Conservation (phyloP, 345 rosid genomes). For the Hibiscus tridactylites region DNA sequence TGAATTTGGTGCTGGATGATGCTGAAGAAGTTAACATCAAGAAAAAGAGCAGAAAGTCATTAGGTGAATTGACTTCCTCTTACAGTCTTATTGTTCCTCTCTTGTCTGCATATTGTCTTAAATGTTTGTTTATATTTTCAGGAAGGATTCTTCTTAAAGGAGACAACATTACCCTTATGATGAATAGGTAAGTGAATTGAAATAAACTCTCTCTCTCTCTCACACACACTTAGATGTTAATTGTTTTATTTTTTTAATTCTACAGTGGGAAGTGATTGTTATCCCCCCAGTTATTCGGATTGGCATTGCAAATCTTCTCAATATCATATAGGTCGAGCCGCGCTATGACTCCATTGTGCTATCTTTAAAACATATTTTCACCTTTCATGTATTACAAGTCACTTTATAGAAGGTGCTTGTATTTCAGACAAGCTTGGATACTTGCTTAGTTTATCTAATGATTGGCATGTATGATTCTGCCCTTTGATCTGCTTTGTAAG, state of each 20-base stretch:
- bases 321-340: background rate
- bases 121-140: conserved; percentile 16
- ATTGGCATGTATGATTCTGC: background rate
- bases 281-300: background rate
- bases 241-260: background rate
- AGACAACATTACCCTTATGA: conserved; percentile 88
- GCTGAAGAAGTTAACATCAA: conserved; percentile 92
- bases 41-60: conserved; percentile 74
- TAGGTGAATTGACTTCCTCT: conserved; percentile 31
- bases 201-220: background rate
- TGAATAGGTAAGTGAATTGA: conserved; percentile 62
- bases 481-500: background rate
- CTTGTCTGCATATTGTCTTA: background rate
- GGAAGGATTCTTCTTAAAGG: conserved; percentile 92
- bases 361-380: background rate
- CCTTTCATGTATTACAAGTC: conserved; percentile 13
- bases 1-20: conserved; percentile 92
- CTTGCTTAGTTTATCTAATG: background rate
- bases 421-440: background rate
- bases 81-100: background rate
- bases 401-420: background rate
- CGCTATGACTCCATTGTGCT: background rate
- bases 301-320: background rate
- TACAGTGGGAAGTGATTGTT: conserved; percentile 49
- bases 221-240: background rate